Conservation (phyloP, 164 flowering plant genomes). For the Vitis cinerea region DNA sequence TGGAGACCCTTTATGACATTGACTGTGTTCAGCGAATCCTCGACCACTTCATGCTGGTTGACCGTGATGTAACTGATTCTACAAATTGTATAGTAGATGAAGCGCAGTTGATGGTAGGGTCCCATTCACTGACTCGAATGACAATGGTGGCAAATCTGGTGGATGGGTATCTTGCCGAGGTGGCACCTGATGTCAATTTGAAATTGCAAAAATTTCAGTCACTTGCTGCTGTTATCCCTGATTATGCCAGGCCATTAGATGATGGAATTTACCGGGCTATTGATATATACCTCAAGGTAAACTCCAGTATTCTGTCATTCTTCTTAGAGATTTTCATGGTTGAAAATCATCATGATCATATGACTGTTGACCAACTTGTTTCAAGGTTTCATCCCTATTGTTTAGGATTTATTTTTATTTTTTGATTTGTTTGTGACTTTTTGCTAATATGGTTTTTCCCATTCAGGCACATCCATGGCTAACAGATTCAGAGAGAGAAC, state of each 20-base stretch:
- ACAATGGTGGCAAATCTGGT: conserved; percentile 75
- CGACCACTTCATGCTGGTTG: conserved; percentile 53
- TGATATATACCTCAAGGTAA: conserved; percentile 82
- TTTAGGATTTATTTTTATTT: not conserved
- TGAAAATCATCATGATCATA: too few species aligned
- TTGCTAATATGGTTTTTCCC: not conserved
- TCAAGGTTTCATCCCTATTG: not conserved
- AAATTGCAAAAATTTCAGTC: conserved; percentile 65
- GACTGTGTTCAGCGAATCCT: conserved; percentile 76
- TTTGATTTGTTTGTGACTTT: not conserved
- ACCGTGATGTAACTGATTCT: conserved; percentile 25
- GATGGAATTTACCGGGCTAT: conserved; percentile 86
- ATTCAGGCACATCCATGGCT: conserved; percentile 73
- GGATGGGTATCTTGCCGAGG: conserved; percentile 76
- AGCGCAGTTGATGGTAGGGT: conserved; percentile 41
- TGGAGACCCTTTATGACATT: conserved; percentile 70
- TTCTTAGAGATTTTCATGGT: too few species aligned
- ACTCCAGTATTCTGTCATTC: too few species aligned
- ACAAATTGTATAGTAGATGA: conserved; percentile 46
- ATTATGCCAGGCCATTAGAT: conserved; percentile 68
- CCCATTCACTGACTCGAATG: conserved; percentile 48
- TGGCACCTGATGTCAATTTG: conserved; percentile 74
- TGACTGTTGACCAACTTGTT: too few species aligned
- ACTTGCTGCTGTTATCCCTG: conserved; percentile 70
- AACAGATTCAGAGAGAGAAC: conserved; percentile 63